A percentile compares a stretch with the other conserved stretches of the same genome.
These are phyloP conservation scores for Solanum dulcamara DNA, from an alignment of 257 asterid species.

Conservation along the genomic window DNA sequence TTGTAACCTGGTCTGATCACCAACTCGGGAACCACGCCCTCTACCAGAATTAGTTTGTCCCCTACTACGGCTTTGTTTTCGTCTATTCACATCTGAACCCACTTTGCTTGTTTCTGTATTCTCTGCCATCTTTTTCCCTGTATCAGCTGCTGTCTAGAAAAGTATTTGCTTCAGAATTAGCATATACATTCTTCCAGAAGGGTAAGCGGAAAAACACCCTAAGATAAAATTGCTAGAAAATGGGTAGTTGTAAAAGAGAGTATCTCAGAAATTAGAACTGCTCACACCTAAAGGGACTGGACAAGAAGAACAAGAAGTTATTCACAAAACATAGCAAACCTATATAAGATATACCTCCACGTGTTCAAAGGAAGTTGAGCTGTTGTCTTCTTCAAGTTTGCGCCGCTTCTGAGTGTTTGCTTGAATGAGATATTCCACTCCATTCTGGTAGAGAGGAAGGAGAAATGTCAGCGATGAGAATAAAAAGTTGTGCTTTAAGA, in stretches of 20 bases:
- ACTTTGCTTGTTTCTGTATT: slow-evolving; percentile 33
- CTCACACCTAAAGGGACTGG: not conserved
- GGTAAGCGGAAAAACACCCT: not conserved
- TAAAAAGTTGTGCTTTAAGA: not conserved
- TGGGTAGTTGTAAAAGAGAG: not conserved
- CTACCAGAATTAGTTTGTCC: slow-evolving; percentile 59
- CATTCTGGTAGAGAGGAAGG: slow-evolving; percentile 37
- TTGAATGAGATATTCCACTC: slow-evolving; percentile 68
- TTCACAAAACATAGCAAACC: not conserved
- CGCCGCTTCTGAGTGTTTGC: slow-evolving; percentile 88
- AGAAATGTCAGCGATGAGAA: slow-evolving; percentile 7
- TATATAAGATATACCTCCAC: slow-evolving; percentile 50
- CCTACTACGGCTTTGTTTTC: slow-evolving; percentile 69
- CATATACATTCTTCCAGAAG: not conserved
- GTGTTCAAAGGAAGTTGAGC: slow-evolving; percentile 24
- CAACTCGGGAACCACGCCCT: slow-evolving; percentile 66
- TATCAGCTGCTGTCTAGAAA: slow-evolving; percentile 37
- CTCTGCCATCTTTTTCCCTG: slow-evolving; percentile 38
- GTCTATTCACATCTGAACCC: slow-evolving; percentile 48
- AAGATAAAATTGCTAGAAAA: not conserved
- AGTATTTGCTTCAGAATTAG: slow-evolving; percentile 20
- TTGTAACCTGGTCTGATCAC: slow-evolving; percentile 47
- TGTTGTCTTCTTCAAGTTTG: slow-evolving; percentile 27
- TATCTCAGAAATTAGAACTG: not conserved
- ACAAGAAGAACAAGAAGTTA: not conserved